These are phyloP conservation scores for Buddleja alternifolia DNA, from an alignment of 257 asterid species.

Conservation along the genomic window DNA sequence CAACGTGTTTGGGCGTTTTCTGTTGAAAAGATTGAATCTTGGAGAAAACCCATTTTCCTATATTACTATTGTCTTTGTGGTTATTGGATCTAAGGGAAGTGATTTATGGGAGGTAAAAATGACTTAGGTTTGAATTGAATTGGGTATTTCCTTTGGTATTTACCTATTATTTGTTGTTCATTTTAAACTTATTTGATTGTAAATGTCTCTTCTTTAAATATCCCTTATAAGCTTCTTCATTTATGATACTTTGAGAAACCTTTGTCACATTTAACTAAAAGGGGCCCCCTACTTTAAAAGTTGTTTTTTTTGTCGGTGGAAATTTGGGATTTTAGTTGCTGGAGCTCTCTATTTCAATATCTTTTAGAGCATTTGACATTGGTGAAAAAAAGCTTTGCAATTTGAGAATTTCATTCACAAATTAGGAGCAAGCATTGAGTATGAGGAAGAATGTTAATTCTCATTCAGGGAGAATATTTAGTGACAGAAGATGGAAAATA, in stretches of 20 bases:
- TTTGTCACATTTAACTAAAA: slow-evolving; percentile 22
- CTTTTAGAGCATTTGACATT: slow-evolving; percentile 16
- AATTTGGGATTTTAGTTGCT: slow-evolving; percentile 19
- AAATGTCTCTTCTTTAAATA: slow-evolving; percentile 11
- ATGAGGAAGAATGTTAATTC: slow-evolving; percentile 65
- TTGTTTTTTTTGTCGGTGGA: slow-evolving; percentile 43
- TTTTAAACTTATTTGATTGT: slow-evolving; percentile 7
- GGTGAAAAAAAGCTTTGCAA: slow-evolving; percentile 23
- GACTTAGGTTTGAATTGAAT: slow-evolving; percentile 36
- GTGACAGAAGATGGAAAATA: slow-evolving; percentile 83
- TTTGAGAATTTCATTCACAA: not conserved
- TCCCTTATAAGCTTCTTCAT: slow-evolving; percentile 28
- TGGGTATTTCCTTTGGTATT: slow-evolving; percentile 1
- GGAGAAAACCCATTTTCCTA: slow-evolving; percentile 33
- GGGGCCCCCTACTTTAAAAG: slow-evolving; percentile 26
- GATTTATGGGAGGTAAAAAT: slow-evolving; percentile 30
- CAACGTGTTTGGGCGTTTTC: slow-evolving; percentile 15
- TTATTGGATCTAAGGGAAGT: slow-evolving; percentile 38
- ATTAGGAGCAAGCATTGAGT: slow-evolving; percentile 21
- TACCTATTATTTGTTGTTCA: slow-evolving; percentile 9
- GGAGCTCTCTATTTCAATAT: slow-evolving; percentile 15
- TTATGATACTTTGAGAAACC: slow-evolving; percentile 34
- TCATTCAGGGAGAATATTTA: slow-evolving; percentile 70
- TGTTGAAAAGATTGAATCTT: slow-evolving; percentile 42
- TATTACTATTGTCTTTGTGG: slow-evolving; percentile 6